phyloP scores from a whole-genome alignment of 2,329 filamentous ascomycete genomes.

The Clonostachys rhizophaga region DNA sequence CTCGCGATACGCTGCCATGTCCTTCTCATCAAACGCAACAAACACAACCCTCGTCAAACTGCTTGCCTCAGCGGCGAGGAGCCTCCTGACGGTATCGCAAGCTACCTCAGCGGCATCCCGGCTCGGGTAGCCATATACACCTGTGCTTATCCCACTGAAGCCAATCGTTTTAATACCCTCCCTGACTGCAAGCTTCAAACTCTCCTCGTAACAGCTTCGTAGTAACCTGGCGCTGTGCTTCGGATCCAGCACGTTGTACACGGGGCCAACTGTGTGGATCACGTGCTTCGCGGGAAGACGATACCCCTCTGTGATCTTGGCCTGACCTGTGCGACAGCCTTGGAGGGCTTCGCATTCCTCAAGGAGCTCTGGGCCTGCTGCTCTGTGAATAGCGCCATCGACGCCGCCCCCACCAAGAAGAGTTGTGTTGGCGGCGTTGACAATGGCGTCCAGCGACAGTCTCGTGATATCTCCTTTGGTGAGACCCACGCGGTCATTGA shows the following conservation, averaged over 20 bases:
- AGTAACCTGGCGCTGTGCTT: constrained; percentile 41
- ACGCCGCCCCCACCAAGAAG: constrained; percentile 89
- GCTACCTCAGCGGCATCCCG: constrained; percentile 68
- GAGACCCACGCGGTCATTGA: constrained; percentile 69
- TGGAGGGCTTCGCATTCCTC: constrained; percentile 66
- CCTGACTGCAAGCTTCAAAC: constrained; percentile 67
- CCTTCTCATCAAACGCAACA: constrained; percentile 77
- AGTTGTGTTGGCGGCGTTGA: constrained; percentile 83
- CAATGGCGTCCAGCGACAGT: constrained; percentile 74
- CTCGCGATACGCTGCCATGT: constrained; percentile 67
- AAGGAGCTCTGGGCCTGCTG: constrained; percentile 66
- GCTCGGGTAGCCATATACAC: constrained; percentile 84
- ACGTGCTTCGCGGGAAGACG: constrained; percentile 70
- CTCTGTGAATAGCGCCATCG: constrained; percentile 80
- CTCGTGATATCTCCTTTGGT: constrained; percentile 78
- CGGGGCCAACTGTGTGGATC: constrained; percentile 87
- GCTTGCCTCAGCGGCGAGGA: constrained; percentile 40
- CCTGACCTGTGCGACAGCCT: constrained; percentile 72
- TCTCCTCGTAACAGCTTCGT: constrained; percentile 62
- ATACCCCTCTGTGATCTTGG: constrained; percentile 80
- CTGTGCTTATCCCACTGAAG: constrained; percentile 83
- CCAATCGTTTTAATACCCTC: constrained; percentile 67
- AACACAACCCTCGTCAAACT: constrained; percentile 74
- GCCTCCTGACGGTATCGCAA: constrained; percentile 50
- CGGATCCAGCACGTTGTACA: constrained; percentile 46